Conservation (phyloP, 805 yeast genomes). For the Ogataea pini region DNA sequence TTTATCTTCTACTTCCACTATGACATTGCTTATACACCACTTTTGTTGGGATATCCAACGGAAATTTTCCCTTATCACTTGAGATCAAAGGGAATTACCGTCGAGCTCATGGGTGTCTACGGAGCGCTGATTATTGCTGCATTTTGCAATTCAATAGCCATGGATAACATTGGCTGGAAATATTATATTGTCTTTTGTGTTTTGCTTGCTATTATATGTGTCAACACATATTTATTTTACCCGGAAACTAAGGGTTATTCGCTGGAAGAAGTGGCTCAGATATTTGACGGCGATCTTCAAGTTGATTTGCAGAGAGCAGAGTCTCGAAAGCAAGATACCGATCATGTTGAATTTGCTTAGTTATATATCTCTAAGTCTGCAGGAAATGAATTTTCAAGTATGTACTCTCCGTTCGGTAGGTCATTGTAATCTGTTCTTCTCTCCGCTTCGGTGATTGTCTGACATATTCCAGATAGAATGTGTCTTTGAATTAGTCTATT, state of each 20-base stretch:
- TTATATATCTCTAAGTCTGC: conserved; percentile 31
- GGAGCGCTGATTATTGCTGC: conserved; percentile 24
- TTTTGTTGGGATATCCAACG: conserved; percentile 44
- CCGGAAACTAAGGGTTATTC: conserved; percentile 48
- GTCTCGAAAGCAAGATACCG: conserved; percentile 11
- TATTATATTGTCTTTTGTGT: conserved; percentile 40
- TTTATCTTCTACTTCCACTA: conserved; percentile 39
- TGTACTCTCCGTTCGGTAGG: conserved; percentile 36
- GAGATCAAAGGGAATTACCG: conserved; percentile 63
- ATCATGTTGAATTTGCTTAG: conserved; percentile 17
- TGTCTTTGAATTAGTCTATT: conserved; percentile 39
- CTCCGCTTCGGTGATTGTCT: conserved; percentile 36
- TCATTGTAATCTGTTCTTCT: conserved; percentile 42
- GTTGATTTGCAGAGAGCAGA: conserved; percentile 6
- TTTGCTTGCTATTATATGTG: conserved; percentile 28
- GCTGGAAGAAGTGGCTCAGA: conserved; percentile 43
- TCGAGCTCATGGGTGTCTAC: conserved; percentile 18
- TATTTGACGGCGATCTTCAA: conserved; percentile 39
- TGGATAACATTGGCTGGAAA: conserved; percentile 41
- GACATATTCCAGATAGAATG: conserved; percentile 39
- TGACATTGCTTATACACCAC: conserved; percentile 47
- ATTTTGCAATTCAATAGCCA: conserved; percentile 38
- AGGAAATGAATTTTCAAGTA: conserved; percentile 24
- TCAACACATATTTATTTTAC: conserved; percentile 38
- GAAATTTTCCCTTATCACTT: conserved; percentile 59